Evolutionary conservation across 805 yeast genomes (phyloP), one percentile per base, ranked within the genome.

Genomic region (Cyberlindnera nakhonratchasimensis): DNA sequence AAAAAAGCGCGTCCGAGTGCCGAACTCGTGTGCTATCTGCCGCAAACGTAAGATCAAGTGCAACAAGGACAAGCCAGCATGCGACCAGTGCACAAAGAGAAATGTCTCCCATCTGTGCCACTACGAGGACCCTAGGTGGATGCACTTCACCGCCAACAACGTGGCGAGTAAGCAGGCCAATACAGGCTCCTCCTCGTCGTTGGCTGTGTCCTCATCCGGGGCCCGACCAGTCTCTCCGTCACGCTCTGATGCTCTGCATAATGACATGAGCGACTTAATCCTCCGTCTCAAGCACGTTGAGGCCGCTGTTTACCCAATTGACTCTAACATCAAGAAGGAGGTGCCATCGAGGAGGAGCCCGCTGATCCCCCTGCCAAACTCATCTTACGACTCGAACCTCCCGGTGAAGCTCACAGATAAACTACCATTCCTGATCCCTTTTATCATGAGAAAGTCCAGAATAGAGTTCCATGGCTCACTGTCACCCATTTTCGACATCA

Each of bases 11-110:
- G 4, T 34, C 17, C 31, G 79, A 48, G 67, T 69, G 5, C 73
- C 78, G 7, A 62, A 74, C 30, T 67, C 71, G 29, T 69, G 74
- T 42, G 64, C 72, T 0, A 65, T 67, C 25, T 75, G 80, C 53
- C 66, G 76, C 39, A 66, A 65, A 49, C 58, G 76, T 39, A 74
- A 74, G 54, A 73, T 75, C 39, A 54, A 50, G 28, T 71, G 76
- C 57, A 74, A 70, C 49, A 67, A 69, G 45, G 63, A 62, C 26
- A 68, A 72, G 42, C 82, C 82, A 1, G 70, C 69, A 38, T 77
- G 82, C 56, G 64, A 71, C 19, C 77, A 75, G 48, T 77, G 82
- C 62, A 58, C 62, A n/a, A 75, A 74, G 53, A 72, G 77, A 23
- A 77, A 76, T 6, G 79, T 76, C 13, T 66, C 66, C 16, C 34